phyloP scores from a whole-genome alignment of 2,329 filamentous ascomycete species.

The Lachnellula hyalina region DNA sequence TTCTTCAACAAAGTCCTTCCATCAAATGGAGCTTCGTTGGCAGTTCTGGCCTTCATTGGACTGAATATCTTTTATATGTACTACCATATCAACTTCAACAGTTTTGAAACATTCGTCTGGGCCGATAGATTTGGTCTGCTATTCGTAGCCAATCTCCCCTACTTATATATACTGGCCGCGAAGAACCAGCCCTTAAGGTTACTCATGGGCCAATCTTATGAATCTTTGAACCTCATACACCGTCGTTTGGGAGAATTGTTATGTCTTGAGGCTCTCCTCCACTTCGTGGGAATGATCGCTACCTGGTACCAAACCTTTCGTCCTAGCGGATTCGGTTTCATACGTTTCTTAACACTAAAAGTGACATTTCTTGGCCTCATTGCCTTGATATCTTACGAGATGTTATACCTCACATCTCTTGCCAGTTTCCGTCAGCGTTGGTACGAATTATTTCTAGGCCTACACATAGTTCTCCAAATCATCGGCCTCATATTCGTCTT shows the following conservation, averaged over 20 bases:
- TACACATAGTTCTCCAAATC: slow-evolving; percentile 53
- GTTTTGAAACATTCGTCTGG: slow-evolving; percentile 50
- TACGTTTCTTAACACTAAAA: slow-evolving; percentile 45
- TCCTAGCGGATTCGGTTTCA: slow-evolving; percentile 44
- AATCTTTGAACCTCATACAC: slow-evolving; percentile 61
- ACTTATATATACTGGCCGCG: slow-evolving; percentile 58
- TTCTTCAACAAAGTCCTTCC: slow-evolving; percentile 53
- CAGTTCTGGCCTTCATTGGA: slow-evolving; percentile 45
- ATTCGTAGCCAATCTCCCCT: slow-evolving; percentile 45
- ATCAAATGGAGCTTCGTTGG: slow-evolving; percentile 49
- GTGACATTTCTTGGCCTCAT: slow-evolving; percentile 49
- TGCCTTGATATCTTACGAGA: slow-evolving; percentile 52
- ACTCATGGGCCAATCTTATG: slow-evolving; percentile 60
- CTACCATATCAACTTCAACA: slow-evolving; percentile 43
- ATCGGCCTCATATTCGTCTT: slow-evolving; percentile 51
- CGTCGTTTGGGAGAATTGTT: slow-evolving; percentile 57
- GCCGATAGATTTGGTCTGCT: slow-evolving; percentile 28
- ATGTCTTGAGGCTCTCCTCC: slow-evolving; percentile 53
- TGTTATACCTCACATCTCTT: slow-evolving; percentile 57
- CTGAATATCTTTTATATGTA: slow-evolving; percentile 55
- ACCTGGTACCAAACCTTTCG: slow-evolving; percentile 49
- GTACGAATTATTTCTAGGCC: slow-evolving; percentile 58
- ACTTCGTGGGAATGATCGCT: slow-evolving; percentile 48
- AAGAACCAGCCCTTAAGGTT: slow-evolving; percentile 60
- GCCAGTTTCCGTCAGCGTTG: slow-evolving; percentile 53